phyloP scores from a whole-genome alignment of 495 filamentous ascomycete species.

The Astrothelium subdiscretum region DNA sequence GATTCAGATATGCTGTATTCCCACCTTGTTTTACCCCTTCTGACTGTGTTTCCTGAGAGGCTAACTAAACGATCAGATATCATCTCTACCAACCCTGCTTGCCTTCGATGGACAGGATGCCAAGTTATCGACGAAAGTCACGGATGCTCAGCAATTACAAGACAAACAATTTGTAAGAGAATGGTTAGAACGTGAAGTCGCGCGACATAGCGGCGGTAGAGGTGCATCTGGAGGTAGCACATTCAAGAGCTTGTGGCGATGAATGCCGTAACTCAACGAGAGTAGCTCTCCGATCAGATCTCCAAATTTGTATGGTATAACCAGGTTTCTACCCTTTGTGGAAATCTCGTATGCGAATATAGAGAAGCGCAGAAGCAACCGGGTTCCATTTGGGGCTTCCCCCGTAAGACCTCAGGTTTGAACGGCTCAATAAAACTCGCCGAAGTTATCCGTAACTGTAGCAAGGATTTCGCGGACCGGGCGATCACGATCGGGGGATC shows the following conservation, averaged over 20 bases:
- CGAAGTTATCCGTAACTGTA: too few species aligned
- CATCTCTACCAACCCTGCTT: constrained; percentile 52
- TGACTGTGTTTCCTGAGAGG: neutral
- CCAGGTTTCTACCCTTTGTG: too few species aligned
- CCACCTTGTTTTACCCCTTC: neutral
- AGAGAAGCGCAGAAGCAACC: too few species aligned
- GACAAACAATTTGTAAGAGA: constrained; percentile 42
- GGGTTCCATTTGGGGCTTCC: too few species aligned
- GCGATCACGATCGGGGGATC: too few species aligned
- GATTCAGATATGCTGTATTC: constrained; percentile 40
- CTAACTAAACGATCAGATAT: constrained; percentile 7
- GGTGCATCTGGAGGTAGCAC: constrained; percentile 16
- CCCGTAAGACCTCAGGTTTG: too few species aligned
- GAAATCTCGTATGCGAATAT: too few species aligned
- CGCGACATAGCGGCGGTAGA: constrained; percentile 37
- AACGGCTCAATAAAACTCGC: too few species aligned
- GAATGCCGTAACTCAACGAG: too few species aligned
- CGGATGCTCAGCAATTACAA: constrained; percentile 40
- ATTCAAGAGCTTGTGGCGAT: neutral
- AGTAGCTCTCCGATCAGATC: too few species aligned
- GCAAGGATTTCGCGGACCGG: too few species aligned
- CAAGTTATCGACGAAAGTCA: constrained; percentile 41
- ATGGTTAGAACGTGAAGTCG: constrained; percentile 51
- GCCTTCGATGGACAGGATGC: constrained; percentile 53
- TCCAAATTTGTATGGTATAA: too few species aligned